A percentile compares a stretch with the other conserved stretches of the same genome.
Conservation (phyloP, 345 rosid genomes). For the Arabis alpina region DNA sequence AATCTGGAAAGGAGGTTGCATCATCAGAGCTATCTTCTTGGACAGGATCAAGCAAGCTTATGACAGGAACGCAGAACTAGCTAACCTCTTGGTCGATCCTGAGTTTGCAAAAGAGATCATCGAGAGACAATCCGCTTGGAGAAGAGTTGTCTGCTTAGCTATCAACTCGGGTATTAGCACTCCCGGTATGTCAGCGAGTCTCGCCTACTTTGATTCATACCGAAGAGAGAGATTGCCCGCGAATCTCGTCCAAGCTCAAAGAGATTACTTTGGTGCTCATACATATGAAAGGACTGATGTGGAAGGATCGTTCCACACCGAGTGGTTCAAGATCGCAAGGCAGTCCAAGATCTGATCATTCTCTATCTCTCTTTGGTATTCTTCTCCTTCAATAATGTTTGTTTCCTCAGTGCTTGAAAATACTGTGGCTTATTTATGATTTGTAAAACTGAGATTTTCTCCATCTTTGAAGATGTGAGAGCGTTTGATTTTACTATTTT, state of each 20-base stretch:
- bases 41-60: conserved; percentile 98
- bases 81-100: conserved; percentile 91
- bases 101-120: conserved; percentile 95
- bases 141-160: conserved; percentile 85
- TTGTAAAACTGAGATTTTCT: conserved; percentile 25
- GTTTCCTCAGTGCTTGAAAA: conserved; percentile 22
- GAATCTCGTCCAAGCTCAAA: conserved; percentile 94
- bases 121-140: conserved; percentile 94
- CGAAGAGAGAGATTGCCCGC: conserved; percentile 87
- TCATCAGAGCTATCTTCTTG: conserved; percentile 86
- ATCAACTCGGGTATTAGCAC: conserved; percentile 90
- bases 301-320: conserved; percentile 94
- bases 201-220: conserved; percentile 90
- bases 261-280: conserved; percentile 98
- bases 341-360: conserved; percentile 50
- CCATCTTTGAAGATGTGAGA: not conserved
- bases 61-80: conserved; percentile 81
- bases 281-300: conserved; percentile 91
- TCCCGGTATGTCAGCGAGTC: conserved; percentile 96
- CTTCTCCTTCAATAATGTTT: conserved; percentile 33
- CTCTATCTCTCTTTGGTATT: conserved; percentile 16
- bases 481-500: not conserved
- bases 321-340: conserved; percentile 95
- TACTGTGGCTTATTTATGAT: conserved; percentile 11
- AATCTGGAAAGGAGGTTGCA: conserved; percentile 99